phyloP scores from a whole-genome alignment of 176 grass and related monocot species.

The Phoenix roebelenii region DNA sequence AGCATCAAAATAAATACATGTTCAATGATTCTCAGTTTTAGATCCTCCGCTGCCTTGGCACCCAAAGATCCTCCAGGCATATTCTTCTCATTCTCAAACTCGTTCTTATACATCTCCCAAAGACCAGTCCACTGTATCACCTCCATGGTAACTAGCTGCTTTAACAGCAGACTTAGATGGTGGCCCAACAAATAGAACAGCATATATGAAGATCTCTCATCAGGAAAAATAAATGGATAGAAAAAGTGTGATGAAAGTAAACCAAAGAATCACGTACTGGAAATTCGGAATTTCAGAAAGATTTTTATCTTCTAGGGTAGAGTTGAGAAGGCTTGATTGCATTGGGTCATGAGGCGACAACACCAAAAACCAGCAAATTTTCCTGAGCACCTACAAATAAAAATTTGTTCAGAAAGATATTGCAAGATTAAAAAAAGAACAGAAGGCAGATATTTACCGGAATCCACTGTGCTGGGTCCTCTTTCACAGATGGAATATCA shows the following conservation, averaged over 20 bases:
- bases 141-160: conserved; percentile 96
- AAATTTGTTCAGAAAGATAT: background rate
- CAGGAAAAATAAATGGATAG: no score
- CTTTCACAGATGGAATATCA: conserved; percentile 84
- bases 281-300: conserved; percentile 83
- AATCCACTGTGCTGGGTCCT: conserved; percentile 70
- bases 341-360: conserved; percentile 74
- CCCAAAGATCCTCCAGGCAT: conserved; percentile 64
- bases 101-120: conserved; percentile 64
- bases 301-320: conserved; percentile 86
- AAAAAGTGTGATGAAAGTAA: no score
- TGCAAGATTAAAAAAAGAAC: background rate
- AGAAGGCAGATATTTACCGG: conserved; percentile 37
- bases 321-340: conserved; percentile 94
- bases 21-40: conserved; percentile 89
- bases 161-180: conserved; percentile 43
- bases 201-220: background rate
- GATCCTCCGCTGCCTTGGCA: conserved; percentile 65
- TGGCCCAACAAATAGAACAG: no score
- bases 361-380: conserved; percentile 92
- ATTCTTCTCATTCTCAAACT: conserved; percentile 85
- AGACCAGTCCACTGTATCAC: conserved; percentile 79
- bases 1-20: conserved; percentile 38
- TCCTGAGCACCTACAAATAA: conserved; percentile 65
- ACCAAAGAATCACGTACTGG: conserved; percentile 26